Conservation (phyloP, 2,329 filamentous ascomycete genomes). For the Neofusicoccum parvum region DNA sequence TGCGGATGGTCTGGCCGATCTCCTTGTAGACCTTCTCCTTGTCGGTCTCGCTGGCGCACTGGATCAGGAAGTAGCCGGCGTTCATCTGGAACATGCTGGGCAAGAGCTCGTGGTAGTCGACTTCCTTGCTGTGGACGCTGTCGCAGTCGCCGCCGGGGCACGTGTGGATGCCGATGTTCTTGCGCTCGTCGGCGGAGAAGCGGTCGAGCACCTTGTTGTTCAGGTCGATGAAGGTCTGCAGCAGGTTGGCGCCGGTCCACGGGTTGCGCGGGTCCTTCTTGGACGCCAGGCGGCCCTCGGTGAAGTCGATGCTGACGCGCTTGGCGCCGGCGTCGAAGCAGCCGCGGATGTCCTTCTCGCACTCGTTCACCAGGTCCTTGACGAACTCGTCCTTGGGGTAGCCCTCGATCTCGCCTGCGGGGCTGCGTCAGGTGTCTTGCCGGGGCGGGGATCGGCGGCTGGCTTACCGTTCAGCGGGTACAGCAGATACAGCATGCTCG, state of each 20-base stretch:
- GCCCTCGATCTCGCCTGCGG: conserved; percentile 29
- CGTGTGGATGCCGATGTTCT: conserved; percentile 38
- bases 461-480: conserved; percentile 31
- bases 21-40: conserved; percentile 34
- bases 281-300: conserved; percentile 34
- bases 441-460: too few species aligned
- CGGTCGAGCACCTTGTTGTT: conserved; percentile 31
- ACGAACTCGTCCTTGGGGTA: conserved; percentile 34
- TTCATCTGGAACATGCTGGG: conserved; percentile 38
- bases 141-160: conserved; percentile 40
- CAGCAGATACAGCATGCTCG: conserved; percentile 38
- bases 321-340: conserved; percentile 36
- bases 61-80: conserved; percentile 39
- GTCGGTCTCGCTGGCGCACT: conserved; percentile 33
- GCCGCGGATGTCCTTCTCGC: conserved; percentile 38
- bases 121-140: conserved; percentile 35
- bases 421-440: not conserved
- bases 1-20: conserved; percentile 31
- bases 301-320: conserved; percentile 38
- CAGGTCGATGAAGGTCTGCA: conserved; percentile 36
- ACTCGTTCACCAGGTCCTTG: conserved; percentile 35
- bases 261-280: conserved; percentile 37
- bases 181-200: conserved; percentile 32
- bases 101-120: conserved; percentile 34
- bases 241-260: conserved; percentile 34